Base-by-base conservation (phyloP, 2,329 filamentous ascomycete genomes). In the Calonectria honghensis region DNA sequence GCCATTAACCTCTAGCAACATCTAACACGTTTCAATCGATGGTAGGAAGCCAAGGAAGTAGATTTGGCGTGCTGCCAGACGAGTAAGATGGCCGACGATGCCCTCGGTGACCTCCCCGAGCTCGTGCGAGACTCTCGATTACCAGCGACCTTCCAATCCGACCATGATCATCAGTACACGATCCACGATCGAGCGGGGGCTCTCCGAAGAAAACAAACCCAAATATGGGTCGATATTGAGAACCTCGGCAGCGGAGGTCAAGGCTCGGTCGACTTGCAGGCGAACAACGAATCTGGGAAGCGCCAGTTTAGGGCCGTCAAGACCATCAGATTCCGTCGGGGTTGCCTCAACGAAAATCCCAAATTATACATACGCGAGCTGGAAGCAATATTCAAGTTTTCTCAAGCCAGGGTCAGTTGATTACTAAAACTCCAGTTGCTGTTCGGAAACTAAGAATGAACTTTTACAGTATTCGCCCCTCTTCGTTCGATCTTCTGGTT, bases 351-450 rank as follows among this genome's bases (percentile, higher is more conserved):
- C 16, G n/a, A 13, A 2, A 45, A 41, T 9, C 10, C 6, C 14
- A 20, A 37, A 11, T 20, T 35, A 5, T 54, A 39, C 24, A 27
- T 31, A 16, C 32, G 65, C 3, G 65, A 57, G 27, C 35, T 68
- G 6, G 65, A 68, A 18, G 65, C 65, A 0, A 54, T 68, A n/a
- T 52, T 24, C 35, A 69, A 69, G 39, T 69, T 69, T 39, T 69
- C 67, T 3, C 52, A 69, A 24, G 39, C 37, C 31, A 63, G 29
- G 14, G 67, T 69, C 1, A 35, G 52, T 51, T 9, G 1, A 18
- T 6, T 24, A 10, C 4, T 51, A 14, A 11, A 11, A 20, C 2
- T 1, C 10, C n/a, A 2, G 13, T 24, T 13, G 2, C 11, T 32
- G 24, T 4, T 7, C 41, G 14, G 10, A 35, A 10, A 52, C 7